Percentiles rank a stretch among this genome's conserved stretches.
phyloP scores from a whole-genome alignment of 352 stramenopile species.

The Thalassiosira exigua region DNA sequence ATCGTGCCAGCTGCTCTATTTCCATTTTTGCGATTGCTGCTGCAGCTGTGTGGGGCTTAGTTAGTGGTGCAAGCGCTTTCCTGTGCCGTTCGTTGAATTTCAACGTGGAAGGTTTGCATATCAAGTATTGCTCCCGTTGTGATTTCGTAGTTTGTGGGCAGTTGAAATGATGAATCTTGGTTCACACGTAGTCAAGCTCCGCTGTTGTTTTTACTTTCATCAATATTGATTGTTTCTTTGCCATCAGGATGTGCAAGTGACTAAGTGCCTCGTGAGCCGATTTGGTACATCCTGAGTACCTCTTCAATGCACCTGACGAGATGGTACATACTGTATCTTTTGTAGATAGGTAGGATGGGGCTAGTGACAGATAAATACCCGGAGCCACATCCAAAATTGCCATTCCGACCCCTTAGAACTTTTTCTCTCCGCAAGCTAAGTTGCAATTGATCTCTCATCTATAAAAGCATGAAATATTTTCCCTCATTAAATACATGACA shows the following conservation, averaged over 20 bases:
- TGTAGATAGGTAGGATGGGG: neutral
- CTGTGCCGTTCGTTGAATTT: neutral
- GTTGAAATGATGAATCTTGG: slow-evolving; percentile 22
- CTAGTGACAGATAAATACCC: neutral
- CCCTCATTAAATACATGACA: slow-evolving; percentile 15
- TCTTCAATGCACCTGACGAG: slow-evolving; percentile 1
- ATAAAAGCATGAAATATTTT: slow-evolving; percentile 24
- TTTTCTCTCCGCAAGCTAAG: slow-evolving; percentile 19
- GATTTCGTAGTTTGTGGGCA: slow-evolving; percentile 1
- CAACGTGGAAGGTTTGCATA: neutral
- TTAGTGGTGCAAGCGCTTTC: neutral
- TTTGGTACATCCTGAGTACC: neutral
- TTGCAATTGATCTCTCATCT: slow-evolving; percentile 9
- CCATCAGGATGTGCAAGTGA: neutral
- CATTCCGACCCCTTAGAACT: slow-evolving; percentile 17
- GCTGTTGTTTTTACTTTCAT: slow-evolving; percentile 1
- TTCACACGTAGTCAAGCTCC: slow-evolving; percentile 10
- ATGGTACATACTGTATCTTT: slow-evolving; percentile 2
- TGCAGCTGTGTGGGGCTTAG: neutral
- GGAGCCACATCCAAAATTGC: slow-evolving; percentile 5
- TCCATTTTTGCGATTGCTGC: neutral
- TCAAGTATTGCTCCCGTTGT: slow-evolving; percentile 4
- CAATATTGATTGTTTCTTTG: neutral
- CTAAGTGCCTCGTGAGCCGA: neutral
- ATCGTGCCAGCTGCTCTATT: slow-evolving; percentile 10